phyloP scores from a whole-genome alignment of 352 stramenopile genomes.

The Saprolegnia parasitica region DNA sequence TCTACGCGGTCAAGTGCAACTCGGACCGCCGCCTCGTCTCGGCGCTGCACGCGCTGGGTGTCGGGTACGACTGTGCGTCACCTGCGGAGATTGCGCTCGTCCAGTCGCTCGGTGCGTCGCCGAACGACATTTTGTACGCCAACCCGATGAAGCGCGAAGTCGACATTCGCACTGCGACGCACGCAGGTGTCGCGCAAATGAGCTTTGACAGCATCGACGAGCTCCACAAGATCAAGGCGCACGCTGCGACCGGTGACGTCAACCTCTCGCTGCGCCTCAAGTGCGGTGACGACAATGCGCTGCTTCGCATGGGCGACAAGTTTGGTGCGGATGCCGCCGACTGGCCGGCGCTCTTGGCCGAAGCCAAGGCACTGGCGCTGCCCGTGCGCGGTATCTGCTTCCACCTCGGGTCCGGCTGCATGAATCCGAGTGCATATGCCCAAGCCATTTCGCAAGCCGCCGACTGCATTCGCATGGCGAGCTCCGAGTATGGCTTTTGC shows the following conservation, averaged over 20 bases:
- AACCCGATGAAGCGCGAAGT: conserved; percentile 84
- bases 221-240: conserved; percentile 65
- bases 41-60: conserved; percentile 43
- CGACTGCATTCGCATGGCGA: conserved; percentile 62
- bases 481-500: conserved; percentile 42
- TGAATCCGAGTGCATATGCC: conserved; percentile 62
- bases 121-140: conserved; percentile 80
- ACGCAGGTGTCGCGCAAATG: conserved; percentile 57
- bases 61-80: conserved; percentile 85
- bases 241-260: conserved; percentile 40
- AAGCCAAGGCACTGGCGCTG: conserved; percentile 52
- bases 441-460: conserved; percentile 65
- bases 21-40: conserved; percentile 56
- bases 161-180: conserved; percentile 62
- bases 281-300: conserved; percentile 79
- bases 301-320: conserved; percentile 77
- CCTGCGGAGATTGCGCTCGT: conserved; percentile 70
- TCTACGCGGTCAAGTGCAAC: conserved; percentile 92
- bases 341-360: conserved; percentile 52
- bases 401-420: conserved; percentile 82
- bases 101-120: conserved; percentile 42
- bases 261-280: conserved; percentile 69
- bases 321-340: conserved; percentile 65
- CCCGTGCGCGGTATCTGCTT: conserved; percentile 82
- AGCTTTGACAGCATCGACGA: conserved; percentile 87